A percentile compares a stretch with the other conserved stretches of the same genome.
phyloP scores from a whole-genome alignment of 768 basidiomycete genomes.

The Epithele typhae region DNA sequence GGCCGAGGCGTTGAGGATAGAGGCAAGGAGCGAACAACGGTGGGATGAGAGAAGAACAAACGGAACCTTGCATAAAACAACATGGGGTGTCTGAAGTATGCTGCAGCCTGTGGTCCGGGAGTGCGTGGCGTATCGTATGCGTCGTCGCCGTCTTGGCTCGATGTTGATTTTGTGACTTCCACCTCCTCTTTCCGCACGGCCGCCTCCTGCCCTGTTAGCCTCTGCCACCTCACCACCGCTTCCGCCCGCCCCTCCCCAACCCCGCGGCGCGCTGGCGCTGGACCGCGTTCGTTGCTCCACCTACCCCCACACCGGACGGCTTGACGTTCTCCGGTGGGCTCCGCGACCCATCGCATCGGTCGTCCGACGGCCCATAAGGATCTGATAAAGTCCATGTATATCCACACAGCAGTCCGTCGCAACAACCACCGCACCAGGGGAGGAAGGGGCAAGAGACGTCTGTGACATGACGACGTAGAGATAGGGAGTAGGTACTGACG shows the following conservation, averaged over 20 bases:
- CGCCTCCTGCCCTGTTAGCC: not conserved
- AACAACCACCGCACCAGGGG: conserved; percentile 8
- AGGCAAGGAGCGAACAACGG: not conserved
- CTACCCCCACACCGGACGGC: conserved; percentile 9
- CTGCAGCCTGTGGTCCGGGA: conserved; percentile 6
- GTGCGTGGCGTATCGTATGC: conserved; percentile 9
- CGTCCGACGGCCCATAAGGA: conserved; percentile 6
- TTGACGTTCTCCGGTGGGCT: conserved; percentile 9
- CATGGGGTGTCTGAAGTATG: conserved; percentile 14
- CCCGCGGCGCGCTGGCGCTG: not conserved
- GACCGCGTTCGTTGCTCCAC: not conserved
- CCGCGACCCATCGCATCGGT: conserved; percentile 5
- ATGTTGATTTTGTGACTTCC: conserved; percentile 10
- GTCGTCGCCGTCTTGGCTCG: conserved; percentile 4
- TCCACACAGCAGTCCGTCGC: conserved; percentile 11
- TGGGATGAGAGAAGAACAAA: not conserved
- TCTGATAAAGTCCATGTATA: conserved; percentile 17
- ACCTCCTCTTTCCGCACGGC: not conserved
- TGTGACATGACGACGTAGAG: conserved; percentile 12
- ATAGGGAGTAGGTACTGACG: conserved; percentile 24
- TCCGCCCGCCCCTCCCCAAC: too few relatives aligned
- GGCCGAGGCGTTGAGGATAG: not conserved
- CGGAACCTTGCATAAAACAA: conserved; percentile 10
- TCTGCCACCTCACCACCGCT: too few relatives aligned
- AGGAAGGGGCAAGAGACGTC: conserved; percentile 6